phyloP scores from a whole-genome alignment of 2,329 filamentous ascomycete genomes.

The Metarhizium robertsii region DNA sequence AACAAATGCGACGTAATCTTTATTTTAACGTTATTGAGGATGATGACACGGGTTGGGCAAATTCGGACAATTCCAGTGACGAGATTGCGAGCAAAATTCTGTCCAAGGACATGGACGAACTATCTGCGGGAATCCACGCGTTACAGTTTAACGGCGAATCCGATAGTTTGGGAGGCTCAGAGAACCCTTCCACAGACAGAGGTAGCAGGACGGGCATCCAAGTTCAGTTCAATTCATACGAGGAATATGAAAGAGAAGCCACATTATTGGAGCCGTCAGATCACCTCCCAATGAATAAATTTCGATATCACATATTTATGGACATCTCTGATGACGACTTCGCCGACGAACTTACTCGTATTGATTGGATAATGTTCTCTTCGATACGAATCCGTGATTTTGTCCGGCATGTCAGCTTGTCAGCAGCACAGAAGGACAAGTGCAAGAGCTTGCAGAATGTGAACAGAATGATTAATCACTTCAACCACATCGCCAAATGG shows the following conservation, averaged over 20 bases:
- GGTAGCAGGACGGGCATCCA: conserved; percentile 31
- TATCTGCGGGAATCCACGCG: conserved; percentile 33
- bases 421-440: conserved; percentile 59
- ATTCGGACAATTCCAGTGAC: conserved; percentile 51
- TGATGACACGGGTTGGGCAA: conserved; percentile 91
- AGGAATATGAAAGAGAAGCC: conserved; percentile 75
- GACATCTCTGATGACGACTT: conserved; percentile 75
- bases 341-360: conserved; percentile 83
- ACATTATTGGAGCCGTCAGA: conserved; percentile 60
- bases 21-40: conserved; percentile 68
- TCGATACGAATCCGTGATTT: conserved; percentile 89
- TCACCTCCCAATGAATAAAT: conserved; percentile 65
- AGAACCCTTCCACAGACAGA: conserved; percentile 29
- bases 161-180: conserved; percentile 36
- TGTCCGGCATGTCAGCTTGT: conserved; percentile 79
- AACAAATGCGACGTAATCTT: conserved; percentile 74
- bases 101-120: conserved; percentile 29
- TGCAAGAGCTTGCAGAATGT: conserved; percentile 76
- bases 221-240: conserved; percentile 56
- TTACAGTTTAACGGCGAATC: conserved; percentile 39
- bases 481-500: conserved; percentile 78
- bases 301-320: conserved; percentile 87
- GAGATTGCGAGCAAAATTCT: conserved; percentile 24
- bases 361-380: conserved; percentile 98
- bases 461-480: conserved; percentile 88